A percentile compares a stretch with the other conserved stretches of the same genome.
Evolutionary conservation across 345 rosid species (phyloP).

Genomic region (Angophora floribunda): DNA sequence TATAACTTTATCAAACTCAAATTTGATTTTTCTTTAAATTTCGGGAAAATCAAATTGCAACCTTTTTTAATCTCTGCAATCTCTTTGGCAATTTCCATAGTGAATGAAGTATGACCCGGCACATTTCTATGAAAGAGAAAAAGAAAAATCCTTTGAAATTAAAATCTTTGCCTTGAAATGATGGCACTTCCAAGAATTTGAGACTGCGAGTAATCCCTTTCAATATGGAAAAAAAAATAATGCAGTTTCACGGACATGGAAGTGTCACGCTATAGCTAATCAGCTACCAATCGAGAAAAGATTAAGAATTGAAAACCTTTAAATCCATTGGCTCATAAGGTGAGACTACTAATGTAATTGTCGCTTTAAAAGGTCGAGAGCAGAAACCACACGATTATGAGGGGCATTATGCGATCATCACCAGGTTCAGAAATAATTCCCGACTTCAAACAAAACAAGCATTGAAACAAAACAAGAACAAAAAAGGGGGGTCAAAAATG

Average conservation of each 20-base stretch:
- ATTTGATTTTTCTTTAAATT: background rate
- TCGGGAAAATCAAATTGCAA: background rate
- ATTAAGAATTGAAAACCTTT: background rate
- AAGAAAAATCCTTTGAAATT: background rate
- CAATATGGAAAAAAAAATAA: background rate
- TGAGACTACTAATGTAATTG: background rate
- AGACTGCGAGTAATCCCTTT: background rate
- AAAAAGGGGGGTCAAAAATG: background rate
- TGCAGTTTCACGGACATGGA: background rate
- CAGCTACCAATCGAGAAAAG: background rate
- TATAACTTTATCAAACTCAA: background rate
- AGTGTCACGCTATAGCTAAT: background rate
- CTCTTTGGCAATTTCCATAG: background rate
- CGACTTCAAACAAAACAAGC: background rate
- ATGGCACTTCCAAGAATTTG: background rate
- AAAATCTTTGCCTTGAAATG: background rate
- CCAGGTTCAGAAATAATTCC: background rate
- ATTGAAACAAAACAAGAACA: background rate
- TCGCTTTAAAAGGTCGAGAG: background rate
- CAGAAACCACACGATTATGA: background rate
- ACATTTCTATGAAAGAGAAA: background rate
- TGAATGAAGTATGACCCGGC: background rate
- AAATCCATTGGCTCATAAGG: background rate
- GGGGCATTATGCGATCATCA: background rate
- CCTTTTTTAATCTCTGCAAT: background rate